These are phyloP conservation scores for Trichopus zeylanicus DNA, from an alignment of 116 monocot species.

Conservation along the genomic window DNA sequence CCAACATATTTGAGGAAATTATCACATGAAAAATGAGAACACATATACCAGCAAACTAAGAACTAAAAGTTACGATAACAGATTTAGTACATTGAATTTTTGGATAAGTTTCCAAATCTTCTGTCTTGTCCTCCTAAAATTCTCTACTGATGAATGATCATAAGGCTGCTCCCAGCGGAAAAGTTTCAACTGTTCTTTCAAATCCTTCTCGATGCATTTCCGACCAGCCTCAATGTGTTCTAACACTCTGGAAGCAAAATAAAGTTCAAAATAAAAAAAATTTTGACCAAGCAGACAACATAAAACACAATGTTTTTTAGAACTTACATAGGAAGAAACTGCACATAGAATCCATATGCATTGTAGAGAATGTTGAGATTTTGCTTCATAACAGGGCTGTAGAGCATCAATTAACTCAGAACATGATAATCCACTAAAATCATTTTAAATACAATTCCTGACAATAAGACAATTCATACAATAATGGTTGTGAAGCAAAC, in stretches of 20 bases:
- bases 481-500: background rate
- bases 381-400: slow-evolving; percentile 14
- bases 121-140: slow-evolving; percentile 47
- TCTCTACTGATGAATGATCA: slow-evolving; percentile 37
- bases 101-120: slow-evolving; percentile 66
- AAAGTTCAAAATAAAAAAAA: background rate
- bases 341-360: slow-evolving; percentile 74
- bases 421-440: slow-evolving; percentile 7
- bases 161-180: slow-evolving; percentile 50
- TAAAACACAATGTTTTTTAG: too few relatives aligned
- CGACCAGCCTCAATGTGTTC: slow-evolving; percentile 45
- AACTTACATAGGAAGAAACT: slow-evolving; percentile 78
- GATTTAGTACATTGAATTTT: slow-evolving; percentile 62
- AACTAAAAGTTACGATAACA: background rate
- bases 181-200: slow-evolving; percentile 57
- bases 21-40: too few relatives aligned
- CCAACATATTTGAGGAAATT: too few relatives aligned
- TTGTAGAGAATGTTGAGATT: slow-evolving; percentile 76
- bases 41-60: background rate
- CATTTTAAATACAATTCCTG: background rate
- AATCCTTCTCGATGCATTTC: slow-evolving; percentile 50
- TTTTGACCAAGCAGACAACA: too few relatives aligned
- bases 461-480: background rate
- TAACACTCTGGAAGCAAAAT: slow-evolving; percentile 34
- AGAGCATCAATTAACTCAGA: background rate